Percentiles rank a stretch among this genome's conserved stretches.
These are phyloP conservation scores for Gnomoniopsis smithogilvyi DNA, from an alignment of 2,329 filamentous ascomycete genomes.

Conservation along the genomic window DNA sequence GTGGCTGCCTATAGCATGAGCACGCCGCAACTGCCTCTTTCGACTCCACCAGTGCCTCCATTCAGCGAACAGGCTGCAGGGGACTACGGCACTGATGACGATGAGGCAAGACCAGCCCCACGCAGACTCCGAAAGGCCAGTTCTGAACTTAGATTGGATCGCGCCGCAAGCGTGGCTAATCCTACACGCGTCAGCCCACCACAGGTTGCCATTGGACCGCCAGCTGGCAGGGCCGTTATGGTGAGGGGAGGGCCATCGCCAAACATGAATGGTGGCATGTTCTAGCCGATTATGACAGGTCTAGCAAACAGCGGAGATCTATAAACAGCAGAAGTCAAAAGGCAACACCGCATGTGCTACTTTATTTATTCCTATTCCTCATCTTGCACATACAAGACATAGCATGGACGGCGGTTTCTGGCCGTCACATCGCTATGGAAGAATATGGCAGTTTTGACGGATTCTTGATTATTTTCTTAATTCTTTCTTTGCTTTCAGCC, in stretches of 20 bases:
- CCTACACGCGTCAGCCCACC: conserved; percentile 24
- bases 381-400: not conserved
- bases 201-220: conserved; percentile 29
- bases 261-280: conserved; percentile 33
- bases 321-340: not conserved
- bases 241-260: conserved; percentile 25
- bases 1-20: conserved; percentile 27
- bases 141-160: conserved; percentile 33
- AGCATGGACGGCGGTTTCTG: conserved; percentile 9
- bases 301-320: not conserved
- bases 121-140: conserved; percentile 41
- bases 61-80: conserved; percentile 17
- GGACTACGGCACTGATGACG: conserved; percentile 36
- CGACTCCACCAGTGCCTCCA: conserved; percentile 4
- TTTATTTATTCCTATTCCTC: not conserved
- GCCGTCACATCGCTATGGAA: conserved; percentile 19
- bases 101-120: conserved; percentile 33
- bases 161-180: conserved; percentile 20
- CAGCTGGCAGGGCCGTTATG: conserved; percentile 32
- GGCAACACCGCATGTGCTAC: conserved; percentile 10
- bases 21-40: conserved; percentile 29
- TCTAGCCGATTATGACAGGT: conserved; percentile 19
- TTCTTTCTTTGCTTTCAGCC: not conserved
- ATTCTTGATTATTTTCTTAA: conserved; percentile 10
- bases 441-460: conserved; percentile 26